A percentile compares a stretch with the other conserved stretches of the same genome.
These are phyloP conservation scores for Epichloe baconii DNA, from an alignment of 2,329 filamentous ascomycete species.

Conservation along the genomic window DNA sequence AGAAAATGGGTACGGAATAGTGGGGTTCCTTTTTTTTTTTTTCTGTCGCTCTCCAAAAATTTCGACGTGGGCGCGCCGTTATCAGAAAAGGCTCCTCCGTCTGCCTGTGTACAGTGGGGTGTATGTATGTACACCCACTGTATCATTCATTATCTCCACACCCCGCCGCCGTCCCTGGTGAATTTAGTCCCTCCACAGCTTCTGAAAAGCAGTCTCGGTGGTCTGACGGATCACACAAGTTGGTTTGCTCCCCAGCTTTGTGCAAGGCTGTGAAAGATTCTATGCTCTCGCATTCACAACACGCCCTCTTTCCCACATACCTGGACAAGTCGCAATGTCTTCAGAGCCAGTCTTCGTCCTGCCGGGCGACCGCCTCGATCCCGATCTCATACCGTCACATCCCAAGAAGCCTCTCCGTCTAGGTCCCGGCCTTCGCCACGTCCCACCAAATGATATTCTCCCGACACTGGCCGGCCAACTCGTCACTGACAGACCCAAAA, in stretches of 20 bases:
- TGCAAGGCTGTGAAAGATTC: neutral
- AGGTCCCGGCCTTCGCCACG: constrained; percentile 71
- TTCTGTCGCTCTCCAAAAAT: constrained; percentile 8
- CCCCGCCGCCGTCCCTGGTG: no score
- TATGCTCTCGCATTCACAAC: neutral
- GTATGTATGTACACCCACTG: no score
- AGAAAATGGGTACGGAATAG: constrained; percentile 2
- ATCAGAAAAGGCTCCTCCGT: neutral
- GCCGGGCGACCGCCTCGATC: constrained; percentile 65
- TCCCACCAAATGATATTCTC: constrained; percentile 61
- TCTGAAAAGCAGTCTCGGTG: neutral
- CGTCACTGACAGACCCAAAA: constrained; percentile 56
- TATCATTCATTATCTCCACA: no score
- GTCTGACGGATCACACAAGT: no score
- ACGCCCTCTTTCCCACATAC: neutral
- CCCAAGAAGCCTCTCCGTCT: constrained; percentile 62
- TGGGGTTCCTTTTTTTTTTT: constrained; percentile 6
- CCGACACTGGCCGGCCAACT: constrained; percentile 56
- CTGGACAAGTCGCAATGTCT: constrained; percentile 31
- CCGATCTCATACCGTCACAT: constrained; percentile 52
- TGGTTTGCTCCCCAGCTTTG: neutral
- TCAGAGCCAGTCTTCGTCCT: constrained; percentile 54
- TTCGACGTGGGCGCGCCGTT: constrained; percentile 4
- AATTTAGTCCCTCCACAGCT: constrained; percentile 1
- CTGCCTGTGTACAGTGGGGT: no score